Evolutionary conservation across 768 basidiomycete genomes (phyloP).

Genomic region (Agrocybe pediades): DNA sequence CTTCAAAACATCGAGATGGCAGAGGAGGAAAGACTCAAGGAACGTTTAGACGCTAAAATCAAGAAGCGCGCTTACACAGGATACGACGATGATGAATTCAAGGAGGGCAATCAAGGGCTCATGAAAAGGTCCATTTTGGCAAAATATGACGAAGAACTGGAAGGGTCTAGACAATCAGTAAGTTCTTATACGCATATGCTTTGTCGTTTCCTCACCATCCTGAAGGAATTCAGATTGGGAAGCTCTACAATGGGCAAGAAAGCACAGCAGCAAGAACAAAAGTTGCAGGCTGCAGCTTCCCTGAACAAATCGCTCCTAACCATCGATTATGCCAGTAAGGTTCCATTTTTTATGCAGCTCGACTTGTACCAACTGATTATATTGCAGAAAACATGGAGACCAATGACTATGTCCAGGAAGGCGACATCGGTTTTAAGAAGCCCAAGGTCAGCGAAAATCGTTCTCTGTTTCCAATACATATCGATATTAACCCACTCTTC

Average conservation of each 20-base stretch:
- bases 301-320: slow-evolving; percentile 82
- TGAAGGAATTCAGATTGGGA: slow-evolving; percentile 87
- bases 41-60: slow-evolving; percentile 82
- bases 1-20: slow-evolving; percentile 95
- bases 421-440: slow-evolving; percentile 95
- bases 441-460: slow-evolving; percentile 59
- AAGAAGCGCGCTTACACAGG: slow-evolving; percentile 91
- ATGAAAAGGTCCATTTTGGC: slow-evolving; percentile 81
- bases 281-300: slow-evolving; percentile 54
- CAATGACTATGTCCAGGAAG: slow-evolving; percentile 89
- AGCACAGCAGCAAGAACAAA: slow-evolving; percentile 42
- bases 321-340: slow-evolving; percentile 90
- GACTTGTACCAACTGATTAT: slow-evolving; percentile 9
- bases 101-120: slow-evolving; percentile 63
- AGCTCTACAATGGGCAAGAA: slow-evolving; percentile 47
- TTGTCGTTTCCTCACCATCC: slow-evolving; percentile 7
- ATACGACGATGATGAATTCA: slow-evolving; percentile 96
- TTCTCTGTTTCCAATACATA: not conserved
- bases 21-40: slow-evolving; percentile 78
- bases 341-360: not conserved
- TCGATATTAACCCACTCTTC: slow-evolving; percentile 6
- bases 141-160: slow-evolving; percentile 93
- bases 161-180: slow-evolving; percentile 72
- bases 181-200: slow-evolving; percentile 16
- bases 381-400: slow-evolving; percentile 78